Evolutionary conservation across 169 alveolate genomes (phyloP), one percentile per base, ranked within the genome.

Genomic region (Plasmodium relictum): DNA sequence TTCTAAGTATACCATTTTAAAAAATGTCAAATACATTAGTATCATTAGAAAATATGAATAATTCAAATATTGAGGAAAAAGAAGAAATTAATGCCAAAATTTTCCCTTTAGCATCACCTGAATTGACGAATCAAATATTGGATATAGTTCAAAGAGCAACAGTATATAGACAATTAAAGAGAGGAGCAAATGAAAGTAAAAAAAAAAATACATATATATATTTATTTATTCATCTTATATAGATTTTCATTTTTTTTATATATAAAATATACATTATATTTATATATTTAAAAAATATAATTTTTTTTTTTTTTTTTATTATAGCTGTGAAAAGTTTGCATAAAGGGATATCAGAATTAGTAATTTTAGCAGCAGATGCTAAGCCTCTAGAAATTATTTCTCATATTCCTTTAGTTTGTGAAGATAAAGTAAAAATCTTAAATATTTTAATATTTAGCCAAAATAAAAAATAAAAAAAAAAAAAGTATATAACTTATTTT

Each of bases 371-470:
- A 42, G 99, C 99, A 26, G 99, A 99, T 93, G 98, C 99, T 31
- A 99, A 99, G 96, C 99, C 99, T 24, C 96, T 98, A 80, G 99
- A 99, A 94, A 99, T 99, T 88, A 97, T 99, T 20, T 94, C 98
- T 58, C 99, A 98, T 92, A 96, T 99, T 72, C 99, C 99, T 12
- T 91, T 98, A 68, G 97, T 98, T 62, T 98, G 99, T 88, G 99
- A 98, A 93, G 99, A 99, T 93, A 98, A 98, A 97, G 98, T 95
- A 74, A 24, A 76, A 42, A 65, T 0, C 12, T 12, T 62, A 26
- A 62, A 62, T 24, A 62, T 7, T 14, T 0, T 5, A 63, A 22
- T 18, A 20, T 18, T 16, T 31, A 31, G 3, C 39, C 1, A 31
- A 31, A 31, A 31, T 2, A 31, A 31, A 31, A 31, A 31, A 31